Percentiles rank a stretch among this genome's conserved stretches.
Conservation (phyloP, 1,139 yeast genomes). For the Saccharomyces hybrid region DNA sequence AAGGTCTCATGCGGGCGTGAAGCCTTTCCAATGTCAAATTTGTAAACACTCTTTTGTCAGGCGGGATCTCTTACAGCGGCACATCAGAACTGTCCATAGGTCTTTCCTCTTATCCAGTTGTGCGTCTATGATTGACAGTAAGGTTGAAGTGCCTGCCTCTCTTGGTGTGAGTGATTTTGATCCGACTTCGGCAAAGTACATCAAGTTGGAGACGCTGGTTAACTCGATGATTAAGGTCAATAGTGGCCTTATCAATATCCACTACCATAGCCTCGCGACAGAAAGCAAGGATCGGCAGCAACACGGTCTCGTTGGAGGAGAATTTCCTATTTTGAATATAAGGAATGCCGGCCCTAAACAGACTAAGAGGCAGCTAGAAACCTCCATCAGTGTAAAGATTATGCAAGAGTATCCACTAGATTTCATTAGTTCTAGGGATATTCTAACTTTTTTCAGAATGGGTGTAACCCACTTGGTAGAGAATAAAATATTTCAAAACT, state of each 20-base stretch:
- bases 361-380: neutral
- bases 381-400: neutral
- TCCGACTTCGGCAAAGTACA: constrained; percentile 4
- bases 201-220: constrained; percentile 12
- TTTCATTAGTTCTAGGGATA: neutral
- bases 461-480: neutral
- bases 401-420: neutral
- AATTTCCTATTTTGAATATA: neutral
- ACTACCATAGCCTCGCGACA: neutral
- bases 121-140: neutral
- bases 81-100: constrained; percentile 68
- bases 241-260: neutral
- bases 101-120: neutral
- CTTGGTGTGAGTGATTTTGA: neutral
- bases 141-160: neutral
- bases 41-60: constrained; percentile 72
- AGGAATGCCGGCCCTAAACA: neutral
- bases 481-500: neutral
- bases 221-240: constrained; percentile 15
- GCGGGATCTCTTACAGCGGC: constrained; percentile 67
- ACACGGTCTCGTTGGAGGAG: neutral
- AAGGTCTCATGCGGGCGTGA: constrained; percentile 74
- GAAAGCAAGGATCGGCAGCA: neutral
- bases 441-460: neutral
- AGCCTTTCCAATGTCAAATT: constrained; percentile 68